Conservation (phyloP, 1,284 basidiomycete genomes). For the Ceratobasidium papillatum region DNA sequence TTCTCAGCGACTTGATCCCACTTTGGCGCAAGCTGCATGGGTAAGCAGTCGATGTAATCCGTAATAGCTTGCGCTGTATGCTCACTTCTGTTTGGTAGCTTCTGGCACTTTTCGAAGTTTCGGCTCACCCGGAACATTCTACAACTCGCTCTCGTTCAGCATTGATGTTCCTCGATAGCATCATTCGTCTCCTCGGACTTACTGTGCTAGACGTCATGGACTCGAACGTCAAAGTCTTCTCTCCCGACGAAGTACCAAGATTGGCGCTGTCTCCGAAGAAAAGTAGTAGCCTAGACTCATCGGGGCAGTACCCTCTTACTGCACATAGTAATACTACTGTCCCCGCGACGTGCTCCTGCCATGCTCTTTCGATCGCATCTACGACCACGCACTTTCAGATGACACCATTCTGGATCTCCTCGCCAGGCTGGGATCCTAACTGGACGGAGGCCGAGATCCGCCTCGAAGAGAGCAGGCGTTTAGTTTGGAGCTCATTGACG, state of each 20-base stretch:
- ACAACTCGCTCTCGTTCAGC: conserved; percentile 64
- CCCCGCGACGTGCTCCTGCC: conserved; percentile 59
- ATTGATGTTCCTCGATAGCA: conserved; percentile 67
- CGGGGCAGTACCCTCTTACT: conserved; percentile 47
- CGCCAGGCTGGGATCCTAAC: conserved; percentile 67
- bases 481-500: conserved; percentile 74
- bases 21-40: conserved; percentile 76
- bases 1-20: conserved; percentile 73
- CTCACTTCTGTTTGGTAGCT: conserved; percentile 56
- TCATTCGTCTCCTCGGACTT: conserved; percentile 68
- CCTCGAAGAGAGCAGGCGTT: conserved; percentile 73
- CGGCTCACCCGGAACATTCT: conserved; percentile 68
- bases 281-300: conserved; percentile 48
- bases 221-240: conserved; percentile 63
- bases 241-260: conserved; percentile 57
- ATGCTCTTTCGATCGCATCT: conserved; percentile 38
- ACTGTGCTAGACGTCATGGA: conserved; percentile 66
- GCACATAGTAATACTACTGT: conserved; percentile 6
- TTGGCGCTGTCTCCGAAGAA: conserved; percentile 55
- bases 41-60: conserved; percentile 55
- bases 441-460: conserved; percentile 70
- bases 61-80: neutral
- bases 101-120: conserved; percentile 73
- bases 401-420: conserved; percentile 68
- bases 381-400: conserved; percentile 52